These are phyloP conservation scores for Pseudogymnoascus sp. DNA, from an alignment of 2,329 filamentous ascomycete species.

Conservation along the genomic window DNA sequence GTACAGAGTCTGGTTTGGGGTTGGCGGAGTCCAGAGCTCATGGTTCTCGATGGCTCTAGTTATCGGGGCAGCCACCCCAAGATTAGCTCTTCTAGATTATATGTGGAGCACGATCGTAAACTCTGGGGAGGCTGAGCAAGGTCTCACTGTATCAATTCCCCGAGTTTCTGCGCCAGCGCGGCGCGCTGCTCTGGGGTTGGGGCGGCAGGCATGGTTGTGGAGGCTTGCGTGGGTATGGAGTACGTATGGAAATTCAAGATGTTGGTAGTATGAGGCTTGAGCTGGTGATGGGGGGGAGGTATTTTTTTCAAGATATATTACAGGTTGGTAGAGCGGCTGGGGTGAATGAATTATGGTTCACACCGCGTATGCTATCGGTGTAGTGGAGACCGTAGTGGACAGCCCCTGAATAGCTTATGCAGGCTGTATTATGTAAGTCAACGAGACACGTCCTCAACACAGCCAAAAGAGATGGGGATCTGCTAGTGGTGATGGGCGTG, in stretches of 20 bases:
- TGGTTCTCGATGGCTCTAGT: conserved; percentile 20
- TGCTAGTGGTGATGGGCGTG: background rate
- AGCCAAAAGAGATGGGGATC: background rate
- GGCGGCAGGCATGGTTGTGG: background rate
- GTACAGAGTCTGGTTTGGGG: conserved; percentile 30
- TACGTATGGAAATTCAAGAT: background rate
- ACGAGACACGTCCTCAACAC: background rate
- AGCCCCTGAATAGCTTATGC: background rate
- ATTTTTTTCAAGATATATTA: background rate
- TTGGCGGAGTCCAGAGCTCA: conserved; percentile 19
- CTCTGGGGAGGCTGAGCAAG: background rate
- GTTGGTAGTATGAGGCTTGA: conserved; percentile 2
- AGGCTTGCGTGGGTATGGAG: background rate
- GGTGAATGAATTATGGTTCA: background rate
- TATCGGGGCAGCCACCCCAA: background rate
- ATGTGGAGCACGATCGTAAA: conserved; percentile 1
- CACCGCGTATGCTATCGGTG: conserved; percentile 2
- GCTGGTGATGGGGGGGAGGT: background rate
- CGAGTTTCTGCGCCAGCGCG: background rate
- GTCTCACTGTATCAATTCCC: background rate
- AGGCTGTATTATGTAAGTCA: conserved; percentile 1
- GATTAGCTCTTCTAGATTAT: background rate
- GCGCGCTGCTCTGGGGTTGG: background rate
- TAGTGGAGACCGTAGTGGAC: conserved; percentile 1
- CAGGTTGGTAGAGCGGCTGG: background rate